These are phyloP conservation scores for Haplosporangium gracile DNA, from an alignment of 192 early-diverging fungal species.

Conservation along the genomic window DNA sequence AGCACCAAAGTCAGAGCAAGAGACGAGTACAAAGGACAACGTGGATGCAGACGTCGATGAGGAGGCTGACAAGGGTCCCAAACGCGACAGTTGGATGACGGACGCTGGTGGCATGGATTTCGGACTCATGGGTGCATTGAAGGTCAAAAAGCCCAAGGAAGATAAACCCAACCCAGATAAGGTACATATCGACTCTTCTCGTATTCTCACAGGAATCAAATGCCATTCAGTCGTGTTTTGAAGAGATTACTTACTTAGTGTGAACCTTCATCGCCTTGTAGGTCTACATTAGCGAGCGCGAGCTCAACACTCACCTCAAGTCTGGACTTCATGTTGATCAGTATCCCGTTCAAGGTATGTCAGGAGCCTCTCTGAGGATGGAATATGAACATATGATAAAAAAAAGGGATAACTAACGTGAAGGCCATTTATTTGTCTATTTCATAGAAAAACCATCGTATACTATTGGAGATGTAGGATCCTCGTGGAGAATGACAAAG, in stretches of 20 bases:
- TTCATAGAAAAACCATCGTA: slow-evolving; percentile 53
- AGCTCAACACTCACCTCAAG: slow-evolving; percentile 60
- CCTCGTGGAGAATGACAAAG: slow-evolving; percentile 87
- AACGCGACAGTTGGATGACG: slow-evolving; percentile 54
- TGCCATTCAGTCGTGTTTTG: not conserved
- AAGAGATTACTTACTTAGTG: not conserved
- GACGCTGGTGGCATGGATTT: slow-evolving; percentile 57
- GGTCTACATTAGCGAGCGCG: slow-evolving; percentile 56
- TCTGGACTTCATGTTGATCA: slow-evolving; percentile 57
- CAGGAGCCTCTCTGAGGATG: not conserved
- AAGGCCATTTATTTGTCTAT: not conserved
- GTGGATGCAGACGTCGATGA: not conserved
- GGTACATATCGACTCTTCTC: slow-evolving; percentile 19
- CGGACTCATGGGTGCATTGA: slow-evolving; percentile 55
- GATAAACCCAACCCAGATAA: slow-evolving; percentile 58
- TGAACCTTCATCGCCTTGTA: slow-evolving; percentile 8
- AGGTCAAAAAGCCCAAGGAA: slow-evolving; percentile 55
- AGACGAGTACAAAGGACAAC: not conserved
- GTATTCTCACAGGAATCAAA: not conserved
- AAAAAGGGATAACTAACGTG: not conserved
- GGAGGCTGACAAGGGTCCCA: not conserved
- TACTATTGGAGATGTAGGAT: slow-evolving; percentile 68
- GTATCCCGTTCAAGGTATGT: slow-evolving; percentile 36
- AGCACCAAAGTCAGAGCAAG: not conserved
- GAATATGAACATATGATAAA: too few relatives aligned